Evolutionary conservation across 306 rosid genomes (phyloP).

Genomic region (Alnus glutinosa): DNA sequence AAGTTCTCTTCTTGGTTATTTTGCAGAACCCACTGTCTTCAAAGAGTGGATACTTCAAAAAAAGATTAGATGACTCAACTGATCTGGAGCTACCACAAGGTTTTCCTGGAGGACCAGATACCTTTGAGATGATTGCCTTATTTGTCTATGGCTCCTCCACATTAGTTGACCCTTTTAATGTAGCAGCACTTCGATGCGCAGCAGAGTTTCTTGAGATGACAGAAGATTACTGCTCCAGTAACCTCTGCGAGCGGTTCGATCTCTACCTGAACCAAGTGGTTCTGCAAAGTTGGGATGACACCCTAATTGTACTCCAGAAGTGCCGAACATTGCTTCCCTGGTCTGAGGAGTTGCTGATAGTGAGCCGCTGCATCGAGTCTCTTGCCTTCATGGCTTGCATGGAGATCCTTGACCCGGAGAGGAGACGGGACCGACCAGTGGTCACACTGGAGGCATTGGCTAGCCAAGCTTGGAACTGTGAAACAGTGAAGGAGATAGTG

Average conservation of each 20-base stretch:
- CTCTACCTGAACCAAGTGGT: conserved; percentile 84
- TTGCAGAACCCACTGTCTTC: conserved; percentile 69
- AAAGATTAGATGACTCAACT: conserved; percentile 44
- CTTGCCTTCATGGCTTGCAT: conserved; percentile 97
- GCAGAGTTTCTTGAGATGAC: conserved; percentile 89
- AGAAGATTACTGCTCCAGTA: conserved; percentile 59
- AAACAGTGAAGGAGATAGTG: conserved; percentile 49
- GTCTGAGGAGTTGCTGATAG: conserved; percentile 77
- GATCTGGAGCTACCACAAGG: conserved; percentile 69
- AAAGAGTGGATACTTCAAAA: conserved; percentile 85
- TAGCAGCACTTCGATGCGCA: conserved; percentile 74
- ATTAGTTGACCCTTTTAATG: conserved; percentile 77
- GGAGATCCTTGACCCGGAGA: conserved; percentile 87
- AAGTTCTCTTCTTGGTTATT: not conserved
- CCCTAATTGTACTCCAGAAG: conserved; percentile 76
- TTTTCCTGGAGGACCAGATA: conserved; percentile 86
- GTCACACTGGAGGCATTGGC: conserved; percentile 62
- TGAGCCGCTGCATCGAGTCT: conserved; percentile 83
- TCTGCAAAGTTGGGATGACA: conserved; percentile 89
- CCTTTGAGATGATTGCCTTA: conserved; percentile 75
- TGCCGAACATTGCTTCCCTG: conserved; percentile 73
- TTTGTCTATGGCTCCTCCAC: conserved; percentile 76
- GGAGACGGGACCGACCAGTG: conserved; percentile 63
- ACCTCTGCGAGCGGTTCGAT: conserved; percentile 73
- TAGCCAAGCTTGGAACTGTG: conserved; percentile 58